A percentile compares a stretch with the other conserved stretches of the same genome.
Conservation (phyloP, 768 basidiomycete genomes). For the Trametes meyenii region DNA sequence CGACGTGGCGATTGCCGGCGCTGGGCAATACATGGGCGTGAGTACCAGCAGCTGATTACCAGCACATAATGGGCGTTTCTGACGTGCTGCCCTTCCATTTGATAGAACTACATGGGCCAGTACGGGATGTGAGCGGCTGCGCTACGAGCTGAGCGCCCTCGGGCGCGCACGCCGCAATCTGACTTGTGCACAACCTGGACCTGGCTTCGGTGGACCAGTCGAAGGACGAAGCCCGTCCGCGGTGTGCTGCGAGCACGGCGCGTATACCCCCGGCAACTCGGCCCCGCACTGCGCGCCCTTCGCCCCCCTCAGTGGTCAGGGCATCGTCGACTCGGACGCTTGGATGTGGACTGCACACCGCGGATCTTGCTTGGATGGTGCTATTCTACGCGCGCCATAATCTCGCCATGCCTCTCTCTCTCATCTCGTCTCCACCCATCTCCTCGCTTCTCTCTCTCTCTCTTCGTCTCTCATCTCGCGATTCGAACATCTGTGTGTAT, state of each 20-base stretch:
- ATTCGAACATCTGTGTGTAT: constrained; percentile 9
- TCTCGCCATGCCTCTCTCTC: constrained; percentile 1
- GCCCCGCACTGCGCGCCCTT: neutral
- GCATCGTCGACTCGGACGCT: neutral
- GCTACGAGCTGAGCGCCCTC: neutral
- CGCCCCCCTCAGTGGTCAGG: neutral
- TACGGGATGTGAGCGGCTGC: constrained; percentile 7
- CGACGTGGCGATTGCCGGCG: constrained; percentile 17
- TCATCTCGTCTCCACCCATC: neutral
- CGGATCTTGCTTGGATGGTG: constrained; percentile 9
- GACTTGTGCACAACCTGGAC: neutral
- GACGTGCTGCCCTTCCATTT: neutral
- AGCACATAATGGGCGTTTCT: neutral
- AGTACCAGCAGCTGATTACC: neutral
- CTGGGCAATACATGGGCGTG: constrained; percentile 18
- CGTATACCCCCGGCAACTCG: constrained; percentile 6
- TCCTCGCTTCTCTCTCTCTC: neutral
- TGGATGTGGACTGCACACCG: constrained; percentile 2
- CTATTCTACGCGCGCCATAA: constrained; percentile 2
- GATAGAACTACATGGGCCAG: constrained; percentile 8
- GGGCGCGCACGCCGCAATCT: neutral
- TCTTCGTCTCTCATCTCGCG: neutral
- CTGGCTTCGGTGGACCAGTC: neutral
- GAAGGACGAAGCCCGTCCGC: neutral
- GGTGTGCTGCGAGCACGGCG: constrained; percentile 2